phyloP scores from a whole-genome alignment of 1,284 basidiomycete species.

The Trametes hirsuta region DNA sequence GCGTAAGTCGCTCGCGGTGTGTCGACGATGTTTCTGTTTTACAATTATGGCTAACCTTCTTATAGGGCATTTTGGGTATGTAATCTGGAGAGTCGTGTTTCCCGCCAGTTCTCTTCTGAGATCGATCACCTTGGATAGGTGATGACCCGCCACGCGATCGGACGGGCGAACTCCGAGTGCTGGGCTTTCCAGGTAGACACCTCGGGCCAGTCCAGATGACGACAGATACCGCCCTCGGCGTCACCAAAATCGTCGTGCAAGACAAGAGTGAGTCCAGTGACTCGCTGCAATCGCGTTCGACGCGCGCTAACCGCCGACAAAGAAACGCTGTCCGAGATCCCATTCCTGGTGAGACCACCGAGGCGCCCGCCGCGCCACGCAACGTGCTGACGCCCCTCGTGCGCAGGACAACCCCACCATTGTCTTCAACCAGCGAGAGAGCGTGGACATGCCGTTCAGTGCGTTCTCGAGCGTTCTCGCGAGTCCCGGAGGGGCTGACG shows the following conservation, averaged over 20 bases:
- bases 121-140: conserved; percentile 44
- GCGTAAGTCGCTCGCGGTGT: conserved; percentile 48
- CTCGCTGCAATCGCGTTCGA: not conserved
- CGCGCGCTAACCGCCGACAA: not conserved
- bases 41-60: not conserved
- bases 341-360: conserved; percentile 58
- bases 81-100: not conserved
- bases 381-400: not conserved
- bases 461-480: conserved; percentile 35
- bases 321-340: conserved; percentile 73
- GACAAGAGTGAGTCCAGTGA: conserved; percentile 58
- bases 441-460: conserved; percentile 96
- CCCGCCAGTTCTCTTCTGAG: not conserved
- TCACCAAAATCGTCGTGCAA: conserved; percentile 86
- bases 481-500: not conserved
- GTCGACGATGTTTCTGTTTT: not conserved
- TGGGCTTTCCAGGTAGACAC: conserved; percentile 87
- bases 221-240: conserved; percentile 94
- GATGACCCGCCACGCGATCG: conserved; percentile 91
- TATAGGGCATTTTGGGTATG: conserved; percentile 65
- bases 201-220: conserved; percentile 94
- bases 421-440: conserved; percentile 79
- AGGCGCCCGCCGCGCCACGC: conserved; percentile 19
- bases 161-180: conserved; percentile 83
- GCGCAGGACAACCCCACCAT: conserved; percentile 86